Base-by-base conservation (phyloP, 352 stramenopile genomes). In the Globisporangium alternatum region DNA sequence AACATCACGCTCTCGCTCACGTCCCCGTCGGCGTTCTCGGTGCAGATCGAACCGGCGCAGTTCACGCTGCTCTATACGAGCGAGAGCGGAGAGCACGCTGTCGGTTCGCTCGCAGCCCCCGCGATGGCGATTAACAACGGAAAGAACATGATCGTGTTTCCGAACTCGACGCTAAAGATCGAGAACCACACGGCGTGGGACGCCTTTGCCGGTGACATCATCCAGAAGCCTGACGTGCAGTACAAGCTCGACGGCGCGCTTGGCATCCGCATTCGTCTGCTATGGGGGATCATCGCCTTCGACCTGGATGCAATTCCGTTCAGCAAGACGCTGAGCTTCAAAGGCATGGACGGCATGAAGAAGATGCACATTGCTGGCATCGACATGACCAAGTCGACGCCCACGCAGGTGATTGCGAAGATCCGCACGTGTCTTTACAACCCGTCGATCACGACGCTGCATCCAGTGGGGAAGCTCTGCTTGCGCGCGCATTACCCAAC, bases 401-500 rank as follows among this genome's bases (percentile, higher is more conserved):
- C 75, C 31, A 69, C 76, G 47, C 64, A 84, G 33, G 82, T 91
- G 56, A n/a, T 87, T 39, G 75, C 81, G 13, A 78, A 59, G 5
- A 91, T 93, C 74, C 87, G 86, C 64, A 88, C 85, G n/a, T 93
- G 85, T 60, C 64, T 93, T n/a, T 78, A 73, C 31, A 93, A 93
- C 41, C 85, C 85, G n/a, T 93, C 85, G n/a, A 70, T 80, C 41
- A 83, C 83, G 39, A 87, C 80, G 31, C 76, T 93, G 25, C 72
- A 66, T 37, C 82, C 85, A 0, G 79, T 91, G n/a, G 85, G 85
- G 1, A 68, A 70, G 1, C 64, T 93, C 10, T 93, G 85, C 59
- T 68, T 93, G 37, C 67, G 85, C 31, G 82, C 76, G 15, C 69
- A 91, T 56, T 89, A 86, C 39, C 75, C 80, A 21, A 78, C 57